phyloP scores from a whole-genome alignment of 257 asterid species.

The Salvia splendens region DNA sequence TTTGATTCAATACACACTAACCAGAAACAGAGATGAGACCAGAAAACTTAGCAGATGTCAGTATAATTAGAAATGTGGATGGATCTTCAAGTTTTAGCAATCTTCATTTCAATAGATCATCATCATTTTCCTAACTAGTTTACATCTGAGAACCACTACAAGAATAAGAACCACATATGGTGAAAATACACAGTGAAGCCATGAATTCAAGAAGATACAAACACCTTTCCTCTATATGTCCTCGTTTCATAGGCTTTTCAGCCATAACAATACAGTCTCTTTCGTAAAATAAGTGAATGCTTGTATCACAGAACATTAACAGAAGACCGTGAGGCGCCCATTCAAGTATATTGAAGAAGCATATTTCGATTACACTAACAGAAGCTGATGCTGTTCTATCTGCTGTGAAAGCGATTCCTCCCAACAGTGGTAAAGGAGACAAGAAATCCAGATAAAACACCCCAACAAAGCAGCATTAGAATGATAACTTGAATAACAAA shows the following conservation, averaged over 20 bases:
- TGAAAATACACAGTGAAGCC: background rate
- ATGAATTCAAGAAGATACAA: background rate
- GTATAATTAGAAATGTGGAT: background rate
- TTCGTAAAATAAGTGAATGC: background rate
- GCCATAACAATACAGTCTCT: no score
- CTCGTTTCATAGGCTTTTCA: background rate
- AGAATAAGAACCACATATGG: constrained; percentile 13
- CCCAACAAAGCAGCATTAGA: background rate
- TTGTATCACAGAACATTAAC: constrained; percentile 6
- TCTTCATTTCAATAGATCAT: background rate
- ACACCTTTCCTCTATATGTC: background rate
- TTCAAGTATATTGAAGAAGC: background rate
- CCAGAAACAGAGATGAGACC: background rate
- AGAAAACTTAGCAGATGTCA: background rate
- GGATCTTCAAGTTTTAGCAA: constrained; percentile 5
- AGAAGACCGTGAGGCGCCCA: background rate
- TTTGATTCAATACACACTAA: no score
- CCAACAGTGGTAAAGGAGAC: background rate
- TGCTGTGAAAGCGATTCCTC: background rate
- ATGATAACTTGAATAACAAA: background rate
- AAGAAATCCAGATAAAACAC: background rate
- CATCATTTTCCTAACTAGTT: constrained; percentile 6
- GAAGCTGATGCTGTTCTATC: background rate
- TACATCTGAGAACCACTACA: constrained; percentile 4
- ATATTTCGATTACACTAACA: background rate